Evolutionary conservation across 2,329 filamentous ascomycete species (phyloP).

Genomic region (Colletotrichum sp.): DNA sequence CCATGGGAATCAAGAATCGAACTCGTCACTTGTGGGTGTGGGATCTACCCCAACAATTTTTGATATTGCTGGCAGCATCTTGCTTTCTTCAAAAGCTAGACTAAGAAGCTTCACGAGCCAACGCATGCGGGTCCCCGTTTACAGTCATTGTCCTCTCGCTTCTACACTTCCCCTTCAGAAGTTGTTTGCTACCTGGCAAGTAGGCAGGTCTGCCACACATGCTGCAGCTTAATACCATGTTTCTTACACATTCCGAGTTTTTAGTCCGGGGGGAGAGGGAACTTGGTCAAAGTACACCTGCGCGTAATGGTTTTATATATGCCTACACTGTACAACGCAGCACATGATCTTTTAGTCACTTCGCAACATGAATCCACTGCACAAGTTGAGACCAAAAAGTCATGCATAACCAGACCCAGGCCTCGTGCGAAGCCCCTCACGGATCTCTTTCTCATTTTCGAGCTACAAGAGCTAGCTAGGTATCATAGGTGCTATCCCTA

Average conservation of each 20-base stretch:
- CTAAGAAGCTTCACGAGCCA: too few species aligned
- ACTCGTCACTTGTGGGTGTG: not conserved
- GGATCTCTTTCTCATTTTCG: slow-evolving; percentile 1
- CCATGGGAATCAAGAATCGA: too few species aligned
- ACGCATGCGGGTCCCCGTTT: too few species aligned
- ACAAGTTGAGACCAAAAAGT: not conserved
- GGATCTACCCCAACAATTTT: not conserved
- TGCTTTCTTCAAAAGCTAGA: not conserved
- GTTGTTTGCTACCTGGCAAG: too few species aligned
- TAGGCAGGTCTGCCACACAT: not conserved
- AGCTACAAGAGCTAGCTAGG: not conserved
- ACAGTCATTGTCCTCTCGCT: too few species aligned
- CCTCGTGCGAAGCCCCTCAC: not conserved
- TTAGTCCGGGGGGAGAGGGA: too few species aligned
- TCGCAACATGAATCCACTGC: not conserved
- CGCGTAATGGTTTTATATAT: not conserved
- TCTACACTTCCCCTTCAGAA: too few species aligned
- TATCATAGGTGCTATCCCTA: slow-evolving; percentile 13
- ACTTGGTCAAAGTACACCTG: not conserved
- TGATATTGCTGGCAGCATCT: not conserved
- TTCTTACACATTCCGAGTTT: too few species aligned
- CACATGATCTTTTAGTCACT: not conserved
- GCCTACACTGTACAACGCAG: not conserved
- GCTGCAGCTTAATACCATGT: not conserved
- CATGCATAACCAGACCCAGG: not conserved